A percentile compares a stretch with the other conserved stretches of the same genome.
phyloP scores from a whole-genome alignment of 116 monocot genomes.

The Phalaenopsis hybrid region DNA sequence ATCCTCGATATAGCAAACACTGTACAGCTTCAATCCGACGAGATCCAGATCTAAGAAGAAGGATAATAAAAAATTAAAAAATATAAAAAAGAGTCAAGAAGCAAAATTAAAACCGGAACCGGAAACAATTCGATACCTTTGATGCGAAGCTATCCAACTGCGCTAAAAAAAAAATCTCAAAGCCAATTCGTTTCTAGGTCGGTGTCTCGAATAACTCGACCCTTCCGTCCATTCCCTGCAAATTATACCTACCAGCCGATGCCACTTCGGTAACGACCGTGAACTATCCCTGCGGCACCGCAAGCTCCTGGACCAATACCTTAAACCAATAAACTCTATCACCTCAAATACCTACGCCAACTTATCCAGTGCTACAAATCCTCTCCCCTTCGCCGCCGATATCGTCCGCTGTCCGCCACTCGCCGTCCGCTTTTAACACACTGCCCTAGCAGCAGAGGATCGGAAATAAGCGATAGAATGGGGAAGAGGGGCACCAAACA shows the following conservation, averaged over 20 bases:
- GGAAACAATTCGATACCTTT: neutral
- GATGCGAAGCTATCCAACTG: neutral
- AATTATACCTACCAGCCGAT: neutral
- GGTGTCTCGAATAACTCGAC: neutral
- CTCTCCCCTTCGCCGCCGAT: neutral
- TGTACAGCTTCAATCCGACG: conserved; percentile 2
- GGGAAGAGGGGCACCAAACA: neutral
- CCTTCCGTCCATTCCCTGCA: neutral
- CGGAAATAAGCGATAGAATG: neutral
- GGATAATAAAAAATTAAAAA: neutral
- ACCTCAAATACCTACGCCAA: neutral
- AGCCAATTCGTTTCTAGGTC: neutral
- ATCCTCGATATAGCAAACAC: conserved; percentile 8
- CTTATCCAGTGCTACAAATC: neutral
- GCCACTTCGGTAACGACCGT: neutral
- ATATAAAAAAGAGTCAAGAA: neutral
- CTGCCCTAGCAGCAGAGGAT: neutral
- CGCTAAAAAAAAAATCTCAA: neutral
- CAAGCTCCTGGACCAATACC: neutral
- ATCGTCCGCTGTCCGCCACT: neutral
- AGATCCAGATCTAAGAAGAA: conserved; percentile 31
- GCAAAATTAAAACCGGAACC: neutral
- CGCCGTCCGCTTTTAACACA: neutral
- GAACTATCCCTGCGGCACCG: neutral
- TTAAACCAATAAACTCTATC: neutral